Evolutionary conservation across 2,329 filamentous ascomycete genomes (phyloP).

Genomic region (Sporothrix phasma): DNA sequence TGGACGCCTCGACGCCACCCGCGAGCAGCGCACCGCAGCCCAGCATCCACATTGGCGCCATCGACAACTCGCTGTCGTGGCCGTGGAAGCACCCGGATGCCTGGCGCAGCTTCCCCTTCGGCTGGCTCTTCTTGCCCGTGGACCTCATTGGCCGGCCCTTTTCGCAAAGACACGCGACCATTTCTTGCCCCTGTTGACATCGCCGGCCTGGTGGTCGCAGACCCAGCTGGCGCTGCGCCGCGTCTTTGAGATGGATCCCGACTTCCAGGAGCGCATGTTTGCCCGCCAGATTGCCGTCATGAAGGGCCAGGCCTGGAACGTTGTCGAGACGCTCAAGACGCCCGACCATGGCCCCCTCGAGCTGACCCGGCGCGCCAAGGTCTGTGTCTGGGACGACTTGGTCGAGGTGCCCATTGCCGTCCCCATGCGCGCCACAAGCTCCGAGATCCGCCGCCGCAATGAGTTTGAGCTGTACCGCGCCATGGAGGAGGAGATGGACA

Average conservation of each 20-base stretch:
- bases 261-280: conserved; percentile 99
- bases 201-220: conserved; percentile 92
- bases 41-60: conserved; percentile 73
- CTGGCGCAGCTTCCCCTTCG: conserved; percentile 85
- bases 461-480: conserved; percentile 23
- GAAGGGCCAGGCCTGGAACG: conserved; percentile 99
- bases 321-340: conserved; percentile 92
- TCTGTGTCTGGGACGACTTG: conserved; percentile 96
- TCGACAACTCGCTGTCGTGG: conserved; percentile 97
- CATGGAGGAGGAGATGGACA: conserved; percentile 85
- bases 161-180: conserved; percentile 84
- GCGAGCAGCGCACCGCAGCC: conserved; percentile 43
- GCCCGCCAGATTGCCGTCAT: conserved; percentile 96
- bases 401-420: conserved; percentile 94
- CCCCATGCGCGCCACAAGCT: conserved; percentile 72
- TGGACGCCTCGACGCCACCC: conserved; percentile 57
- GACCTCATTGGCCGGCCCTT: conserved; percentile 94
- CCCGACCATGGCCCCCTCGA: conserved; percentile 85
- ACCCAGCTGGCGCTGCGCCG: conserved; percentile 78
- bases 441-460: conserved; percentile 63
- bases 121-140: conserved; percentile 95
- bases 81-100: conserved; percentile 98
- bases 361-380: conserved; percentile 77
- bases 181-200: conserved; percentile 91
- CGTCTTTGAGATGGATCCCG: conserved; percentile 83